Evolutionary conservation across 2,329 filamentous ascomycete species (phyloP).

Genomic region (Stachybotrys chartarum): DNA sequence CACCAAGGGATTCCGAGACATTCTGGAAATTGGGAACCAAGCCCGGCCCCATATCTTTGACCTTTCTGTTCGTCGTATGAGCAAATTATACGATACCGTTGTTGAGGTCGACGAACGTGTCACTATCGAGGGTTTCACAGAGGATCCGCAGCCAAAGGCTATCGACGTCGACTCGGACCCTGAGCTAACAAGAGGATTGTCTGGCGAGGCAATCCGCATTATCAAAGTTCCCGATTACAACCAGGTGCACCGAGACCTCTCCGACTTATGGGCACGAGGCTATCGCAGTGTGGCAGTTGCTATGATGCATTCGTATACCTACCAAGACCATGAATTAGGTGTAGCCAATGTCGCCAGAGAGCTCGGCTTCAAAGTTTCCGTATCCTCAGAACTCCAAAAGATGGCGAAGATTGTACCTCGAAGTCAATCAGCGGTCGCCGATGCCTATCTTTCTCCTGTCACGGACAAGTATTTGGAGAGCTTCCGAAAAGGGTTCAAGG

Average conservation of each 20-base stretch:
- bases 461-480: conserved; percentile 15
- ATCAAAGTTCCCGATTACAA: conserved; percentile 48
- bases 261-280: conserved; percentile 53
- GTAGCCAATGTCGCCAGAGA: conserved; percentile 24
- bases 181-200: conserved; percentile 58
- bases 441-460: conserved; percentile 23
- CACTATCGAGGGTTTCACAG: conserved; percentile 64
- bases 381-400: conserved; percentile 23
- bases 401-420: conserved; percentile 35
- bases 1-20: conserved; percentile 65
- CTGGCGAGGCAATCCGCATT: conserved; percentile 61
- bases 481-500: conserved; percentile 15
- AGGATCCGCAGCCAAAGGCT: conserved; percentile 38
- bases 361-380: conserved; percentile 30
- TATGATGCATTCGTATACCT: conserved; percentile 62
- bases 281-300: conserved; percentile 48
- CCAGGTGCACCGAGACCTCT: conserved; percentile 45
- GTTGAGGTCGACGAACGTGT: conserved; percentile 66
- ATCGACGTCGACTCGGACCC: conserved; percentile 21
- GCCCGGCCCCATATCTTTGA: conserved; percentile 66
- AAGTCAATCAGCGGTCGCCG: conserved; percentile 31
- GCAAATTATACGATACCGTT: conserved; percentile 60
- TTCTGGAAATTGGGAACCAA: conserved; percentile 64
- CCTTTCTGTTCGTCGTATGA: conserved; percentile 58
- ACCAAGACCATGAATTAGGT: conserved; percentile 46